phyloP scores from a whole-genome alignment of 2,329 filamentous ascomycete species.

The Ascochyta rabiei region DNA sequence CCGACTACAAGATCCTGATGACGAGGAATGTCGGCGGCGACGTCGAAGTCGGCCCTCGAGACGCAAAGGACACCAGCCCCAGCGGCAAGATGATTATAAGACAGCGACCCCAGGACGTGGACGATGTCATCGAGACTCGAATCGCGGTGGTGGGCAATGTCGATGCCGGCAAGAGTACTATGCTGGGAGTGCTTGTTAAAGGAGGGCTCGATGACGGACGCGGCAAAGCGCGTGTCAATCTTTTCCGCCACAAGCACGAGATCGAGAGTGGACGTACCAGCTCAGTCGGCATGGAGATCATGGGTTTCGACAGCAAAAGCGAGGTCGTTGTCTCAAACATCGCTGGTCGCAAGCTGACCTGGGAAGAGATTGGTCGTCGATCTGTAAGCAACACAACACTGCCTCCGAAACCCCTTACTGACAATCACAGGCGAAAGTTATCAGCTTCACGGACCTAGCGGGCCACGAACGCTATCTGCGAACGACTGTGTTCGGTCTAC shows the following conservation, averaged over 20 bases:
- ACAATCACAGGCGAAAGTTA: constrained; percentile 74
- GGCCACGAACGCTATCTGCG: constrained; percentile 94
- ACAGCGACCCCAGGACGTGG: constrained; percentile 72
- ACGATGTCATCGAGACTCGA: constrained; percentile 91
- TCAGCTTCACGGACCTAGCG: constrained; percentile 92
- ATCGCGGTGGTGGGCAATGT: constrained; percentile 98
- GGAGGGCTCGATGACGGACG: constrained; percentile 93
- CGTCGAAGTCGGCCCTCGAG: constrained; percentile 70
- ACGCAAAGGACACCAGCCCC: constrained; percentile 72
- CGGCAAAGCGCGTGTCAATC: constrained; percentile 89
- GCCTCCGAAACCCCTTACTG: constrained; percentile 6
- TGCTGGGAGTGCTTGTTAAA: constrained; percentile 94
- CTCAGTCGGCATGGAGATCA: constrained; percentile 95
- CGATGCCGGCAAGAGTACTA: constrained; percentile 95
- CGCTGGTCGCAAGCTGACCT: constrained; percentile 85
- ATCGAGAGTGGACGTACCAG: constrained; percentile 94
- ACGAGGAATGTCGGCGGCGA: constrained; percentile 87
- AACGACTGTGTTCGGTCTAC: constrained; percentile 92
- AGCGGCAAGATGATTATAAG: constrained; percentile 89
- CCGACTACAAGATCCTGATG: constrained; percentile 80
- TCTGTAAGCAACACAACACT: constrained; percentile 58
- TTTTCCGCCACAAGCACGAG: constrained; percentile 98
- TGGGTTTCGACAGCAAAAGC: constrained; percentile 91
- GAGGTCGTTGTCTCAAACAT: constrained; percentile 81
- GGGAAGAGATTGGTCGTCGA: constrained; percentile 96